Evolutionary conservation across 805 yeast genomes (phyloP).

Genomic region (Schizosaccharomyces pombe): DNA sequence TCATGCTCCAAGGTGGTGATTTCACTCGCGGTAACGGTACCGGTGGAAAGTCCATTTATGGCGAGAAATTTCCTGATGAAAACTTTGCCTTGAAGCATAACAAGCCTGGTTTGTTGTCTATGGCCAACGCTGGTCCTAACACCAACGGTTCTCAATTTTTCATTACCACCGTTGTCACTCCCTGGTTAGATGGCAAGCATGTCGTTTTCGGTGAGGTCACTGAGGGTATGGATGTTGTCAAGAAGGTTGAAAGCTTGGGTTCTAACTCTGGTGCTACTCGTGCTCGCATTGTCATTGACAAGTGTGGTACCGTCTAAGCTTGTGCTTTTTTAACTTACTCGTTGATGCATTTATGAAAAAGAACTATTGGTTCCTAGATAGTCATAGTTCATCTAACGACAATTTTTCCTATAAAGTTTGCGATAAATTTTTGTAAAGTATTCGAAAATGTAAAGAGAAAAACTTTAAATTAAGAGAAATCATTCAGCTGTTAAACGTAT

Average conservation of each 20-base stretch:
- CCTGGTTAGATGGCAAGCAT: slow-evolving; percentile 84
- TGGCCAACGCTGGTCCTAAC: slow-evolving; percentile 54
- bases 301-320: slow-evolving; percentile 9
- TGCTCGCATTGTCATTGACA: slow-evolving; percentile 37
- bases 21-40: slow-evolving; percentile 69
- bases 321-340: not conserved
- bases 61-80: slow-evolving; percentile 53
- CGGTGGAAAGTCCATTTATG: slow-evolving; percentile 75
- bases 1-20: slow-evolving; percentile 94
- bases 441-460: too few species aligned
- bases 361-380: too few species aligned
- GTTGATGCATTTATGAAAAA: too few species aligned
- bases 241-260: slow-evolving; percentile 62
- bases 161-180: slow-evolving; percentile 72
- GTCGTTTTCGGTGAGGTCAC: slow-evolving; percentile 92
- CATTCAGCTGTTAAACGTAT: too few species aligned
- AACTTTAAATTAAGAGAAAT: too few species aligned
- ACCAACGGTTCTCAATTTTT: slow-evolving; percentile 83
- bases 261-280: slow-evolving; percentile 42
- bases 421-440: too few species aligned
- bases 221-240: slow-evolving; percentile 57
- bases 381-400: too few species aligned
- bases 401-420: too few species aligned
- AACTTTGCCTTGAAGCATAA: slow-evolving; percentile 26
- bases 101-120: slow-evolving; percentile 43